Percentiles rank a stretch among this genome's conserved stretches.
Evolutionary conservation across 805 yeast genomes (phyloP).

Genomic region (Yueomyces sp.): DNA sequence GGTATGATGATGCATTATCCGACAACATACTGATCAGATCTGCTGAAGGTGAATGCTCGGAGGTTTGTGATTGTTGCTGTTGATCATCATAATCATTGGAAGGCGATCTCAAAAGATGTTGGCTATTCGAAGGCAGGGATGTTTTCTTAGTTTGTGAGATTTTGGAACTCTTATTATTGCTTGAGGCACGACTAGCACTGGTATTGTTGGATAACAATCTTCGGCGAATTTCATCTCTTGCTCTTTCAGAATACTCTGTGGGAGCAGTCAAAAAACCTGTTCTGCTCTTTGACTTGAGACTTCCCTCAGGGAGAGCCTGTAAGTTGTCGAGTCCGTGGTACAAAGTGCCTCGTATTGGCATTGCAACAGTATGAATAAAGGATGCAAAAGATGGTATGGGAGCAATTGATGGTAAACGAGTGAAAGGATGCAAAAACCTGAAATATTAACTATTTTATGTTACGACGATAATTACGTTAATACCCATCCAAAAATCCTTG

Average conservation of each 20-base stretch:
- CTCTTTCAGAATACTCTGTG: constrained; percentile 23
- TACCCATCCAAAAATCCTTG: too few relatives aligned
- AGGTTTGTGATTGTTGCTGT: not conserved
- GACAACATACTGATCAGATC: not conserved
- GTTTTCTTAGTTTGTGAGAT: not conserved
- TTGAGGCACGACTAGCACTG: not conserved
- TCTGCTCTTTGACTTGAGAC: not conserved
- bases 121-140: not conserved
- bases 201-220: constrained; percentile 9
- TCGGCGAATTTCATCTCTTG: constrained; percentile 23
- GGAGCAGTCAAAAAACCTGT: constrained; percentile 23
- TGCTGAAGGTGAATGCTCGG: not conserved
- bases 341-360: not conserved
- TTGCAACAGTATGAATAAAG: not conserved
- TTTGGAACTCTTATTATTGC: not conserved
- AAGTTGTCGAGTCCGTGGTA: not conserved
- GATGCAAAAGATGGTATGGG: not conserved
- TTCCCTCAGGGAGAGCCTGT: not conserved
- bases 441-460: too few relatives aligned
- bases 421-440: too few relatives aligned
- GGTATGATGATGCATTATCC: not conserved
- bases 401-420: too few relatives aligned
- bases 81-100: not conserved
- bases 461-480: too few relatives aligned
- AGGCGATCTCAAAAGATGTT: not conserved